phyloP scores from a whole-genome alignment of 1,284 basidiomycete species.

The Ustilago vetiveriae region DNA sequence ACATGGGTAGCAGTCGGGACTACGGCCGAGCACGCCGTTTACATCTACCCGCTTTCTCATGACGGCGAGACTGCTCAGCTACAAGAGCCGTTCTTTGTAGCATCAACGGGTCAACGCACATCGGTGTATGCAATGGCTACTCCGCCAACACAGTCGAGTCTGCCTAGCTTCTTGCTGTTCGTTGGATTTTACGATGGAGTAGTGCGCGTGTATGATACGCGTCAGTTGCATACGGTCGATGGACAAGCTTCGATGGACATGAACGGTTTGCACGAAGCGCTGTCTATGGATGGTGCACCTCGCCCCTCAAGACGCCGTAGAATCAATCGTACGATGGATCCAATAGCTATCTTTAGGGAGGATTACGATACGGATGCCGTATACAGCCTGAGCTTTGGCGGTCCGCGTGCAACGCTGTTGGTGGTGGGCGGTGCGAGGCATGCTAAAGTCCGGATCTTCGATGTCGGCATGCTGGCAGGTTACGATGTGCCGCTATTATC shows the following conservation, averaged over 20 bases:
- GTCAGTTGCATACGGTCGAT: neutral
- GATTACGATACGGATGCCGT: constrained; percentile 29
- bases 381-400: constrained; percentile 40
- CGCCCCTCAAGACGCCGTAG: neutral
- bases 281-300: neutral
- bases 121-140: constrained; percentile 36
- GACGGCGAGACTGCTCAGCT: neutral
- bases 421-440: constrained; percentile 27
- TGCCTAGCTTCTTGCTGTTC: constrained; percentile 42
- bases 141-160: neutral
- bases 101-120: constrained; percentile 9
- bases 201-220: constrained; percentile 46
- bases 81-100: constrained; percentile 15
- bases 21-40: constrained; percentile 23
- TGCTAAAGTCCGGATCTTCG: constrained; percentile 25
- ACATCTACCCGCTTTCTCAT: constrained; percentile 18
- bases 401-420: constrained; percentile 6
- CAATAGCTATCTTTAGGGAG: constrained; percentile 21
- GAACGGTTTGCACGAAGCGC: neutral
- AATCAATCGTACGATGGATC: constrained; percentile 8
- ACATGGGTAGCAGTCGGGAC: constrained; percentile 31
- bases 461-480: constrained; percentile 6
- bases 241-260: neutral
- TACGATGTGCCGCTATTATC: constrained; percentile 18
- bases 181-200: constrained; percentile 46